Base-by-base conservation (phyloP, 192 early-diverging fungal species). In the Podila horticola region DNA sequence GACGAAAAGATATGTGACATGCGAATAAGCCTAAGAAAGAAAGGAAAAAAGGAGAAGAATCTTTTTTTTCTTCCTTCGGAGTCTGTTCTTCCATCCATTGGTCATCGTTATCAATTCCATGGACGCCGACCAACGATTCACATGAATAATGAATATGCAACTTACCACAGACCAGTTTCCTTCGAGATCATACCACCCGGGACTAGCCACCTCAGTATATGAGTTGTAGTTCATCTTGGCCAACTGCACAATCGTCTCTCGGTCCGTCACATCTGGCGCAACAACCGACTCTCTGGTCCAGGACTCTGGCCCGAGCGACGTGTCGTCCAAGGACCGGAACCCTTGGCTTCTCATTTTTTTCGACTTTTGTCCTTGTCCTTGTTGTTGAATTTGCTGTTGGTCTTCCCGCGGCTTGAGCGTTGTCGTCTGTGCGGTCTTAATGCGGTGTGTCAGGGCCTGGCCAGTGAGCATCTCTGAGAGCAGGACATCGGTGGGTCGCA, bases 141-240 rank as follows among this genome's bases (percentile, higher is more conserved):
- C 41, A 45, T 45, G 41, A 45, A 12, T 45, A 45, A 45, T 2
- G 34, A 9, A 10, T 36, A 1, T 36, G 41, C 41, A 45, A 7
- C 82, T 79, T 79, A 90, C 90, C 67, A 84, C 70, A 71, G 73
- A 63, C 92, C 93, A 94, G 12, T 85, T 72, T 45, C 90, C 86
- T 60, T 89, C 93, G 50, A 94, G 74, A 58, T 87, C 88, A 75
- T 91, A 92, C 93, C 92, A 94, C 29, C 87, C 90, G 41, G 88
- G 86, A 11, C 86, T 84, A 28, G 72, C 86, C 12, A 87, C 84
- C 17, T 92, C 88, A 36, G 86, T 86, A 83, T 98, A 98, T 0
- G 97, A 92, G 79, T 97, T 95, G 58, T 89, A 90, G 9, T 93
- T 92, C 92, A 98, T 95, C 45, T 88, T 85, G 19, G 92, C 94